Conservation (phyloP, 768 basidiomycete genomes). For the Gloeophyllum trabeum region DNA sequence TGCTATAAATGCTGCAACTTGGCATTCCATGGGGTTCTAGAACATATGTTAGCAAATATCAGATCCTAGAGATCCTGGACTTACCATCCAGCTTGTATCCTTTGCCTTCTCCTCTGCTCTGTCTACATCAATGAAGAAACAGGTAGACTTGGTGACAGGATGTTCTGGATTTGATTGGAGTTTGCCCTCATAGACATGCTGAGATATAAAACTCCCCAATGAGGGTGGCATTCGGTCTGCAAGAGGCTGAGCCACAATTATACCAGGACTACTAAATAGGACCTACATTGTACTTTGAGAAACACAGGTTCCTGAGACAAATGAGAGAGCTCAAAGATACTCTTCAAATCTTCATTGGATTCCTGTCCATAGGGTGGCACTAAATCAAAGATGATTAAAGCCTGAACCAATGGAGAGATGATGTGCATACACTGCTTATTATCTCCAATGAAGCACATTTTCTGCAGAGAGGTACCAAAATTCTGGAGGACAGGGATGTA, state of each 20-base stretch:
- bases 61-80: background rate
- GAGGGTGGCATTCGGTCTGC: conserved; percentile 23
- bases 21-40: background rate
- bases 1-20: too few relatives aligned
- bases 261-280: background rate
- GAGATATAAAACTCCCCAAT: conserved; percentile 21
- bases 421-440: conserved; percentile 19
- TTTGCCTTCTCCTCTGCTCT: conserved; percentile 16
- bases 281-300: conserved; percentile 23
- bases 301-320: conserved; percentile 14
- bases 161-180: conserved; percentile 8
- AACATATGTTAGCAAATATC: background rate
- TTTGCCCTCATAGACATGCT: conserved; percentile 15
- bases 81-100: conserved; percentile 12
- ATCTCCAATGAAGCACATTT: conserved; percentile 22
- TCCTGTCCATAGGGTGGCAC: conserved; percentile 25
- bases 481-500: conserved; percentile 6
- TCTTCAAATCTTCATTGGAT: conserved; percentile 14
- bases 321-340: conserved; percentile 22
- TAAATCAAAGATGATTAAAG: conserved; percentile 5
- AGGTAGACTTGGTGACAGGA: conserved; percentile 5
- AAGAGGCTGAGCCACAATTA: background rate
- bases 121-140: conserved; percentile 25
- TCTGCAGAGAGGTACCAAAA: conserved; percentile 10
- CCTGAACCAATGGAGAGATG: background rate